Conservation (phyloP, 179 eudicot genomes). For the Silene noctiflora region DNA sequence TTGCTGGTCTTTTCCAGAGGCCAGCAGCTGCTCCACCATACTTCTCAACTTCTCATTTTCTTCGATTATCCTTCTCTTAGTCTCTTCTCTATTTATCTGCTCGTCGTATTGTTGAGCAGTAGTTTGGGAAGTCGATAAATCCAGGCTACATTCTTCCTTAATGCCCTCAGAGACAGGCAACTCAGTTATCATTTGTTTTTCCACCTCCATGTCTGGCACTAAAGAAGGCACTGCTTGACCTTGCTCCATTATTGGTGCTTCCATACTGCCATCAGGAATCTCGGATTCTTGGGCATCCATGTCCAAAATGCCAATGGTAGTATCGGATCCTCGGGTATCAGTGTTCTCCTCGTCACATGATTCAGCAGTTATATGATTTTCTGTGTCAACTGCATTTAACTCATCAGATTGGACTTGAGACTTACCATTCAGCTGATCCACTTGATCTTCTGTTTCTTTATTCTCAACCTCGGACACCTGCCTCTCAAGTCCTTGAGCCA, state of each 20-base stretch:
- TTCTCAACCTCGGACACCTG: background rate
- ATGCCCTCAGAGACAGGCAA: background rate
- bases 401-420: background rate
- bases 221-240: background rate
- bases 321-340: background rate
- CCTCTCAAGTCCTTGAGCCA: background rate
- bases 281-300: too few species aligned
- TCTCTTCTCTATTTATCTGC: conserved; percentile 3
- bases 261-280: too few species aligned
- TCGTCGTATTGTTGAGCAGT: background rate
- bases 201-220: background rate
- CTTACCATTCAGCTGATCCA: background rate
- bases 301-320: background rate
- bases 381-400: background rate
- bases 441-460: background rate
- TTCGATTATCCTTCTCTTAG: conserved; percentile 30
- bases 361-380: background rate
- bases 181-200: background rate
- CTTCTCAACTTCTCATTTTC: conserved; percentile 55
- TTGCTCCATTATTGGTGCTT: background rate
- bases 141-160: background rate
- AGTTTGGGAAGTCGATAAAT: background rate
- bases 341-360: background rate
- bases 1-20: conserved; percentile 58
- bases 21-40: conserved; percentile 53